Percentiles rank a stretch among this genome's conserved stretches.
Conservation (phyloP, 768 basidiomycete species). For the Pisolithus albus region DNA sequence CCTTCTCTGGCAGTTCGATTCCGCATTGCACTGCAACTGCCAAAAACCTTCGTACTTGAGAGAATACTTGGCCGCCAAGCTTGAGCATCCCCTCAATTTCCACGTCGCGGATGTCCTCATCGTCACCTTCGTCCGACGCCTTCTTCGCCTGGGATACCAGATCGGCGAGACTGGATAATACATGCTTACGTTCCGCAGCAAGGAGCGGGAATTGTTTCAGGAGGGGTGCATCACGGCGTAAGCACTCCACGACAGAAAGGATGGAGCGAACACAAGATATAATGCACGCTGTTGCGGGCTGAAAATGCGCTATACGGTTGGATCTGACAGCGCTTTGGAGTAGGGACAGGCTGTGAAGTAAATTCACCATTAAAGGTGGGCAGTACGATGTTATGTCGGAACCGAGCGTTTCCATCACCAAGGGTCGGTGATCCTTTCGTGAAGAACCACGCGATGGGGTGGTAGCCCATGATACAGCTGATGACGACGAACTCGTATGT, state of each 20-base stretch:
- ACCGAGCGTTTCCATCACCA: constrained; percentile 39
- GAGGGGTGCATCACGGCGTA: constrained; percentile 72
- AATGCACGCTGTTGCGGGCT: constrained; percentile 90
- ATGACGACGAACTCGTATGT: constrained; percentile 45
- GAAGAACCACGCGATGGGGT: constrained; percentile 33
- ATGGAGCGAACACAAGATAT: constrained; percentile 90
- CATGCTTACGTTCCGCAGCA: constrained; percentile 70
- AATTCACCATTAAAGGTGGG: constrained; percentile 73
- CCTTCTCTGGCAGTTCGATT: constrained; percentile 53
- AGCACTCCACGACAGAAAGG: constrained; percentile 74
- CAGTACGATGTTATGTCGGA: constrained; percentile 57
- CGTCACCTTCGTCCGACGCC: constrained; percentile 44
- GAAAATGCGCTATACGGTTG: constrained; percentile 78
- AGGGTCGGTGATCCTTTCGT: constrained; percentile 37
- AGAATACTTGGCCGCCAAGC: constrained; percentile 74
- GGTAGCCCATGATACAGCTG: constrained; percentile 49
- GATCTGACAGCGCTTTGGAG: constrained; percentile 78
- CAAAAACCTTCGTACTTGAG: constrained; percentile 74
- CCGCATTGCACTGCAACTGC: constrained; percentile 71
- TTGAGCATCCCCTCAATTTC: constrained; percentile 77
- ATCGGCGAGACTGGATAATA: constrained; percentile 72
- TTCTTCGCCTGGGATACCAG: constrained; percentile 77
- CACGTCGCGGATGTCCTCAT: constrained; percentile 39
- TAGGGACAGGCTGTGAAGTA: constrained; percentile 79
- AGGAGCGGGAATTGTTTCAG: constrained; percentile 62